Conservation (phyloP, 2,329 filamentous ascomycete species). For the Apiospora phragmitis region DNA sequence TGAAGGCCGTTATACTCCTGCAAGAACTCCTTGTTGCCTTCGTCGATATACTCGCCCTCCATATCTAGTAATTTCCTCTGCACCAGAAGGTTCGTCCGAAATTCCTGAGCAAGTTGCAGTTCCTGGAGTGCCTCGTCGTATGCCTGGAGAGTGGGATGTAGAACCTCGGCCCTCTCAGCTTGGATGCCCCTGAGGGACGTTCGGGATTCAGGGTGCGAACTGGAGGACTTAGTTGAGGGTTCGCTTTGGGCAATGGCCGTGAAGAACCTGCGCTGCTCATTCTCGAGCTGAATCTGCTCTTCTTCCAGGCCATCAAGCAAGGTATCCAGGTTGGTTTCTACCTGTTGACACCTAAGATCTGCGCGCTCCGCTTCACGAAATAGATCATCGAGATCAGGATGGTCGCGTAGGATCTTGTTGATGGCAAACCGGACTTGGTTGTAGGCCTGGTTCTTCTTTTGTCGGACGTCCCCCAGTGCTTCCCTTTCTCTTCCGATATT, state of each 20-base stretch:
- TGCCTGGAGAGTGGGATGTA: slow-evolving; percentile 48
- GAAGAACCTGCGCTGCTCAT: slow-evolving; percentile 28
- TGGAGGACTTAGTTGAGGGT: slow-evolving; percentile 18
- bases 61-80: slow-evolving; percentile 32
- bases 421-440: slow-evolving; percentile 24
- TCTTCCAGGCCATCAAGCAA: slow-evolving; percentile 29
- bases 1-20: slow-evolving; percentile 41
- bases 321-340: slow-evolving; percentile 28
- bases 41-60: slow-evolving; percentile 12
- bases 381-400: slow-evolving; percentile 22
- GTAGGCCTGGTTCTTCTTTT: slow-evolving; percentile 25
- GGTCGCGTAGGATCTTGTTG: slow-evolving; percentile 21
- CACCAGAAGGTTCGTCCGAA: slow-evolving; percentile 44
- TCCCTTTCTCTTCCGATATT: slow-evolving; percentile 20
- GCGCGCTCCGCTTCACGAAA: slow-evolving; percentile 26
- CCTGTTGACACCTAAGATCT: slow-evolving; percentile 23
- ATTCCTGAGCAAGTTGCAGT: slow-evolving; percentile 47
- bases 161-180: slow-evolving; percentile 37
- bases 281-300: slow-evolving; percentile 22
- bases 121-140: slow-evolving; percentile 46
- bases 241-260: slow-evolving; percentile 20
- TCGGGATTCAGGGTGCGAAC: slow-evolving; percentile 19
- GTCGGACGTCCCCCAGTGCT: slow-evolving; percentile 23
- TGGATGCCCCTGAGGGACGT: slow-evolving; percentile 29
- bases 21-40: slow-evolving; percentile 45